Evolutionary conservation across 139 green algal genomes (phyloP), one percentile per base, ranked within the genome.

Genomic region (Chlorella vulgaris): DNA sequence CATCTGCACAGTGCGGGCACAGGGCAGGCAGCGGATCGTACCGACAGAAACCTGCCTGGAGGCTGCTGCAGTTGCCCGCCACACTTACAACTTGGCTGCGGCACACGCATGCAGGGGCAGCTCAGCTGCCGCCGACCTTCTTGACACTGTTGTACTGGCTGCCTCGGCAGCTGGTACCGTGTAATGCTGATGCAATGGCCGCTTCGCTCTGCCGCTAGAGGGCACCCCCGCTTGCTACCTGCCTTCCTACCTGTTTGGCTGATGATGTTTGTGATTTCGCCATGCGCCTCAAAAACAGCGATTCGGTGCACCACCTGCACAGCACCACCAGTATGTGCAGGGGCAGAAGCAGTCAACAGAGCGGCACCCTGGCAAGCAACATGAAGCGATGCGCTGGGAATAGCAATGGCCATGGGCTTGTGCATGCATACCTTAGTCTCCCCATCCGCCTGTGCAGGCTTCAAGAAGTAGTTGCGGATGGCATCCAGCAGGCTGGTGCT

Each of bases 201-300:
- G n/a, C 15, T 58, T 10, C 47, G 15, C 13, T 58, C 47, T 15
- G 15, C 10, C 15, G 15, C 47, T 58, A 58, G n/a, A n/a, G n/a
- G n/a, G n/a, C n/a, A n/a, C n/a, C n/a, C n/a, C n/a, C n/a, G n/a
- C n/a, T 2, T 38, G 26, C 21, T 22, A 19, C 28, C 60, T 38
- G 1, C 10, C 15, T 19, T 15, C 69, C 35, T 8, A 36, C 71
- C 78, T 50, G 53, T 78, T 68, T 96, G 93, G 51, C 43, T 86
- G 70, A 96, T 76, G 33, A 96, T 86, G 60, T 82, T 53, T 4
- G 82, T 92, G 79, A 96, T 90, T 63, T 85, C 69, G n/a, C 92
- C 93, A 53, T 89, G 86, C 15, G 84, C 68, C 21, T 94, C 88
- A 82, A 96, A 96, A 10, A 93, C 70, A 4, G 87, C 87, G 26